phyloP scores from a whole-genome alignment of 805 yeast species.

The Hanseniaspora vineae region DNA sequence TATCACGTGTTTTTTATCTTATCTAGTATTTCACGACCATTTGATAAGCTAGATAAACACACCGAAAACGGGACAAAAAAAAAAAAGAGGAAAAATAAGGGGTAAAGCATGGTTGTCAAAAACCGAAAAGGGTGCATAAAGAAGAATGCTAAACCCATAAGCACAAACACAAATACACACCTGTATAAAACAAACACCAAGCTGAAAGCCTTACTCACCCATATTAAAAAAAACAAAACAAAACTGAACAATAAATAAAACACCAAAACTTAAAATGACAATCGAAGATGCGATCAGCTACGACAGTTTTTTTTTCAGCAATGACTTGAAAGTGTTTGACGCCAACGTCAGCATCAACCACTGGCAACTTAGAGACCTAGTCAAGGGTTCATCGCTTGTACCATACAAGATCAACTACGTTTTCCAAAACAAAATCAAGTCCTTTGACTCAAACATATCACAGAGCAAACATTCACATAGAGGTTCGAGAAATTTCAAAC shows the following conservation, averaged over 20 bases:
- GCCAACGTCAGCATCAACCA: slow-evolving; percentile 29
- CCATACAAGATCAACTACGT: slow-evolving; percentile 45
- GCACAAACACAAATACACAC: too few relatives aligned
- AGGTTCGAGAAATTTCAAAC: neutral
- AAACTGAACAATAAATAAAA: neutral
- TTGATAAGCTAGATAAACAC: too few relatives aligned
- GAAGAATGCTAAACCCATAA: too few relatives aligned
- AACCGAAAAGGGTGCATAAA: too few relatives aligned
- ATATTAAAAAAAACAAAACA: neutral
- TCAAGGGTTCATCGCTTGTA: slow-evolving; percentile 35
- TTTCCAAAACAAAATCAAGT: slow-evolving; percentile 37
- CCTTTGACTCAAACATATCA: slow-evolving; percentile 25
- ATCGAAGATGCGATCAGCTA: neutral
- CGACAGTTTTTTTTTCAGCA: neutral
- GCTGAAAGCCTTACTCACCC: too few relatives aligned
- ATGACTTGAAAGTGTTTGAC: slow-evolving; percentile 14
- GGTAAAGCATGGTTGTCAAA: too few relatives aligned
- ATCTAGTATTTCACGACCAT: too few relatives aligned
- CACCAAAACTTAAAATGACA: neutral
- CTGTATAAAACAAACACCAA: neutral
- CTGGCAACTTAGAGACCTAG: slow-evolving; percentile 76
- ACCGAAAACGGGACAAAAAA: too few relatives aligned
- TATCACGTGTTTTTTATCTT: too few relatives aligned
- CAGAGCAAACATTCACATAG: too few relatives aligned
- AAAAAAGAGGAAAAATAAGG: too few relatives aligned